Percentiles rank a stretch among this genome's conserved stretches.
Evolutionary conservation across 2,329 filamentous ascomycete genomes (phyloP).

Genomic region (Colletotrichum sublineola): DNA sequence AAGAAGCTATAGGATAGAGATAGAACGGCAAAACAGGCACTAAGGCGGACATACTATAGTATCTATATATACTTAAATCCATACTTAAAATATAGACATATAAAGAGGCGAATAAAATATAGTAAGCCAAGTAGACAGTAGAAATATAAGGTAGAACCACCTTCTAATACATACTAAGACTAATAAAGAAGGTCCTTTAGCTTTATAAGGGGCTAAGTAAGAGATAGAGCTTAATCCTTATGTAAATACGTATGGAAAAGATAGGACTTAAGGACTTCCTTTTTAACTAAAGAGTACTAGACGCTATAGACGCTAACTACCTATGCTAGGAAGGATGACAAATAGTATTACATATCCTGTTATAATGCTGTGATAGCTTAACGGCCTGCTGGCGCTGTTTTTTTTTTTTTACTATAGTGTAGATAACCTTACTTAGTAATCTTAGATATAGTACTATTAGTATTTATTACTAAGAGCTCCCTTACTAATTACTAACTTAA

Average conservation of each 20-base stretch:
- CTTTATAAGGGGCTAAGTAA: neutral
- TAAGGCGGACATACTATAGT: neutral
- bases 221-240: neutral
- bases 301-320: conserved; percentile 20
- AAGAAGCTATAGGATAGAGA: neutral
- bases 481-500: too few relatives aligned
- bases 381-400: too few relatives aligned
- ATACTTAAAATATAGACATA: neutral
- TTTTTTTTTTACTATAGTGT: too few relatives aligned
- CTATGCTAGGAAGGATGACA: conserved; percentile 31
- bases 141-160: neutral
- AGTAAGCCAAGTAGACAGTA: neutral
- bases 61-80: neutral
- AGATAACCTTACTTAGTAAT: too few relatives aligned
- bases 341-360: conserved; percentile 38
- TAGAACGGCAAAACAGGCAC: neutral
- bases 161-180: neutral
- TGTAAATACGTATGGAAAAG: conserved; percentile 27
- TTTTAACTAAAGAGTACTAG: conserved; percentile 39
- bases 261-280: conserved; percentile 35
- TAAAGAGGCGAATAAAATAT: neutral
- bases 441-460: too few relatives aligned
- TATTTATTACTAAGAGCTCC: too few relatives aligned
- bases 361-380: too few relatives aligned
- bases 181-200: neutral